Conservation (phyloP, 1,284 basidiomycete species). For the Bjerkandera adusta region DNA sequence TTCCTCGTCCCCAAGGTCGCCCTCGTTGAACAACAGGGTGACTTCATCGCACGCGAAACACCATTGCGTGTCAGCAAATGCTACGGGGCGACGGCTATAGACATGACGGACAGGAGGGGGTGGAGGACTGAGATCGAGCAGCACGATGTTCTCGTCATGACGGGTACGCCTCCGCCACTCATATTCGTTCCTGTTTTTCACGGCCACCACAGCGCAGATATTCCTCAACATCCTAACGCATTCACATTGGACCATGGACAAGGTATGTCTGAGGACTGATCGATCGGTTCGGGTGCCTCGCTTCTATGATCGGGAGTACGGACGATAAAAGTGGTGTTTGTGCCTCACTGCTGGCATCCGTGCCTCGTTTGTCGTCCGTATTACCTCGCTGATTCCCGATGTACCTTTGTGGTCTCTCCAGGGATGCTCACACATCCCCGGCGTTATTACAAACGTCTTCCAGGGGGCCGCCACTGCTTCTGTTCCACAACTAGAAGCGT, state of each 20-base stretch:
- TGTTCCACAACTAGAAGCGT: too few species aligned
- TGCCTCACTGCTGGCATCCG: too few species aligned
- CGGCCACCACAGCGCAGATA: conserved; percentile 61
- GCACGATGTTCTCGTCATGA: conserved; percentile 80
- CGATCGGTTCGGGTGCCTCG: too few species aligned
- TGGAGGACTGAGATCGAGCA: conserved; percentile 65
- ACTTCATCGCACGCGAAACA: conserved; percentile 65
- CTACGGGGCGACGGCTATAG: conserved; percentile 66
- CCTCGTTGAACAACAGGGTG: conserved; percentile 77
- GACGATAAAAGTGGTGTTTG: too few species aligned
- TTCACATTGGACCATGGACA: conserved; percentile 71
- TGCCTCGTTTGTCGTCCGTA: too few species aligned
- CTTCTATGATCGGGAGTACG: too few species aligned
- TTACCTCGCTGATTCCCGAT: too few species aligned
- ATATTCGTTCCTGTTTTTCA: neutral
- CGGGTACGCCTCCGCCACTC: conserved; percentile 43
- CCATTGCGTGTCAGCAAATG: conserved; percentile 64
- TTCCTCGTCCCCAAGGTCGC: conserved; percentile 82
- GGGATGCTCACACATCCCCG: too few species aligned
- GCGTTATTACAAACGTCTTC: too few species aligned
- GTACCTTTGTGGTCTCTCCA: too few species aligned
- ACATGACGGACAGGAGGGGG: conserved; percentile 60
- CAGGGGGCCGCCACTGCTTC: too few species aligned
- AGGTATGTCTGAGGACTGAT: too few species aligned
- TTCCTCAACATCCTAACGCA: conserved; percentile 78